Conservation (phyloP, 2,329 filamentous ascomycete genomes). For the Rhytidhysteron rufulum region DNA sequence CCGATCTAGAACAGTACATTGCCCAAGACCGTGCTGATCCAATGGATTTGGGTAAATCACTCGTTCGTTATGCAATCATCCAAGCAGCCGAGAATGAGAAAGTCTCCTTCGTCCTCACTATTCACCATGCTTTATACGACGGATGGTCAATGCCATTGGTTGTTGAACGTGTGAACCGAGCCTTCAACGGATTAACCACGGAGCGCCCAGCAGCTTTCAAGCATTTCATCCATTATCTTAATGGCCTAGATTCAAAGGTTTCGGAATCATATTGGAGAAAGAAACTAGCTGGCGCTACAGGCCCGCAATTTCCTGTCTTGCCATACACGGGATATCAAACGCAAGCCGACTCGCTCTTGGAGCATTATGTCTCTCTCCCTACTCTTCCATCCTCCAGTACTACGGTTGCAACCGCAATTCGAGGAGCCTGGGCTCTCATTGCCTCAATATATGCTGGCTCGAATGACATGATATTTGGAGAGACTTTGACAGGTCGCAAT, state of each 20-base stretch:
- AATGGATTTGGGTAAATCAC: slow-evolving; percentile 38
- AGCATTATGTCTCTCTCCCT: slow-evolving; percentile 42
- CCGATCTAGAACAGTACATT: slow-evolving; percentile 30
- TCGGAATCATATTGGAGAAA: slow-evolving; percentile 47
- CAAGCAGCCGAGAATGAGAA: slow-evolving; percentile 16
- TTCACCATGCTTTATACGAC: slow-evolving; percentile 53
- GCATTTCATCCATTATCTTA: slow-evolving; percentile 49
- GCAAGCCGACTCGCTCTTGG: slow-evolving; percentile 49
- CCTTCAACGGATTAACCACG: slow-evolving; percentile 24
- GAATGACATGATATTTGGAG: slow-evolving; percentile 55
- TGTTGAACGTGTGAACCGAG: slow-evolving; percentile 30
- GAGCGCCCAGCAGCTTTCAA: slow-evolving; percentile 37
- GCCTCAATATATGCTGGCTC: slow-evolving; percentile 53
- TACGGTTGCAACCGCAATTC: slow-evolving; percentile 49
- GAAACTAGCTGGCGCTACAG: slow-evolving; percentile 43
- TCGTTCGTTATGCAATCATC: slow-evolving; percentile 37
- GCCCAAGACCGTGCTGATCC: slow-evolving; percentile 25
- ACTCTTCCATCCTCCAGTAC: slow-evolving; percentile 37
- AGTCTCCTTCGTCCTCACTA: slow-evolving; percentile 45
- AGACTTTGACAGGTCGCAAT: slow-evolving; percentile 56
- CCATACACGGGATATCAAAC: slow-evolving; percentile 46
- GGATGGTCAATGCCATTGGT: slow-evolving; percentile 41
- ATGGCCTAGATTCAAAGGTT: slow-evolving; percentile 36
- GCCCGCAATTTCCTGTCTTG: slow-evolving; percentile 48
- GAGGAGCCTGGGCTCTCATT: slow-evolving; percentile 59